A percentile compares a stretch with the other conserved stretches of the same genome.
Evolutionary conservation across 2,329 filamentous ascomycete genomes (phyloP).

Genomic region (Neonectria coccinea): DNA sequence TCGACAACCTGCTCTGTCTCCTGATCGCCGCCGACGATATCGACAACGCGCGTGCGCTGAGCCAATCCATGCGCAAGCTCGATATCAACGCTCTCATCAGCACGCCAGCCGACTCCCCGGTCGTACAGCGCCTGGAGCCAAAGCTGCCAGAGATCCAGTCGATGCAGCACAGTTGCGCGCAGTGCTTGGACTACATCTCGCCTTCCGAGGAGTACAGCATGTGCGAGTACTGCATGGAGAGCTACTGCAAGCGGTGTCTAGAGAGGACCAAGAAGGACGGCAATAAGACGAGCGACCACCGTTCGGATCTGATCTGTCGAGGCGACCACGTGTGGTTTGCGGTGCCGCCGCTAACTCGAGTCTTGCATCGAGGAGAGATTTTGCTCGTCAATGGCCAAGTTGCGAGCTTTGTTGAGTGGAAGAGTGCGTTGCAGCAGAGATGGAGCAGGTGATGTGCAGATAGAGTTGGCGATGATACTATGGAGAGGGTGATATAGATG

Average conservation of each 20-base stretch:
- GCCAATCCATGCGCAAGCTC: constrained; percentile 55
- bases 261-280: constrained; percentile 47
- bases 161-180: constrained; percentile 51
- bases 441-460: constrained; percentile 40
- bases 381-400: constrained; percentile 49
- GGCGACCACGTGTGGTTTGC: constrained; percentile 54
- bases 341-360: constrained; percentile 51
- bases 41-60: constrained; percentile 52
- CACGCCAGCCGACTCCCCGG: constrained; percentile 46
- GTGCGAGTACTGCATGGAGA: constrained; percentile 55
- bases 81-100: constrained; percentile 46
- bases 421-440: constrained; percentile 47
- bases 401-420: constrained; percentile 52
- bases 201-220: constrained; percentile 49
- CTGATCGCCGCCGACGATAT: constrained; percentile 54
- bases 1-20: constrained; percentile 55
- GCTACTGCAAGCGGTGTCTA: constrained; percentile 53
- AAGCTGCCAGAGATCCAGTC: constrained; percentile 53
- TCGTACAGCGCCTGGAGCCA: constrained; percentile 48
- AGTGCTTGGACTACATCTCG: constrained; percentile 53
- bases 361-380: constrained; percentile 55
- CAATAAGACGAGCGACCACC: constrained; percentile 48
- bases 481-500: not conserved
- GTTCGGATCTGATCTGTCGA: constrained; percentile 49
- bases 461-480: not conserved